Conservation (phyloP, 1,284 basidiomycete species). For the Marasmius sp. region DNA sequence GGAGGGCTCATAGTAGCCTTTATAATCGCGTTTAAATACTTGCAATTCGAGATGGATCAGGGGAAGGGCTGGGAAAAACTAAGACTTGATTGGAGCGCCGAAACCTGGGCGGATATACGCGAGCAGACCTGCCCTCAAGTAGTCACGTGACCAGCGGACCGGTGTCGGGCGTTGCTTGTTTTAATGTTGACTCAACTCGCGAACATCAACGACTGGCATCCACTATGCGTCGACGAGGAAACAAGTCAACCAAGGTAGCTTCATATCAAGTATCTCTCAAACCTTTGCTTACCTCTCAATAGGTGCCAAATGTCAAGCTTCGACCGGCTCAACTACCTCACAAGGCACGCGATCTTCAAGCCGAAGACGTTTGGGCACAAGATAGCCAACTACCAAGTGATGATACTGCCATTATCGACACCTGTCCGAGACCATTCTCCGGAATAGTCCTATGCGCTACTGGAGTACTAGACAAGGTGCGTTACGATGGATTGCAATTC, state of each 20-base stretch:
- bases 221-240: constrained; percentile 10
- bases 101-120: background rate
- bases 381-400: constrained; percentile 43
- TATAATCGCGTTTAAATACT: no score
- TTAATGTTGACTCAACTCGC: background rate
- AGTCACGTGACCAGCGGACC: background rate
- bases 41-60: no score
- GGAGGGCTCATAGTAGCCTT: no score
- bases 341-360: constrained; percentile 16
- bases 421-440: constrained; percentile 66
- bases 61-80: no score
- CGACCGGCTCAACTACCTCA: constrained; percentile 53
- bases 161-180: background rate
- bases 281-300: background rate
- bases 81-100: no score
- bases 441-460: constrained; percentile 70
- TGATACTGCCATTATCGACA: constrained; percentile 43
- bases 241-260: constrained; percentile 46
- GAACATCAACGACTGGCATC: background rate
- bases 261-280: background rate
- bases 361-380: constrained; percentile 31
- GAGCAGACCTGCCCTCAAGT: background rate
- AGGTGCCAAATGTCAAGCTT: constrained; percentile 79
- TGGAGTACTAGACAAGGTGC: constrained; percentile 67
- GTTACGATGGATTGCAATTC: constrained; percentile 16